Evolutionary conservation across 176 grass and related monocot species (phyloP), one percentile per base, ranked within the genome.

Genomic region (Zoysia pacifica): DNA sequence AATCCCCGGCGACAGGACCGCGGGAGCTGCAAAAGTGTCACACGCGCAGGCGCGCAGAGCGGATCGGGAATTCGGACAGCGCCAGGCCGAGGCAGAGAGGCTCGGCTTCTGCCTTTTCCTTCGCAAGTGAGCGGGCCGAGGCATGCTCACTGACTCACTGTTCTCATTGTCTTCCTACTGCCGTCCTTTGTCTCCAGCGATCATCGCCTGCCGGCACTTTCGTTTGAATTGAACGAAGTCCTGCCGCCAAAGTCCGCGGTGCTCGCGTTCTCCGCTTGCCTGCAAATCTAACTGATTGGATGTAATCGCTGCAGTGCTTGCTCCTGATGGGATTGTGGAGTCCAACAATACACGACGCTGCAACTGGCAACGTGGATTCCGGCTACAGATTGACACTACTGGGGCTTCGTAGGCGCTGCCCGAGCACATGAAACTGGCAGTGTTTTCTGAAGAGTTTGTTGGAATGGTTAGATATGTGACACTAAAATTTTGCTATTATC

Each of bases 171-270:
- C 36, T 42, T 67, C 48, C 65, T 28, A 28, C 28, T 0, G 0
- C 28, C 28, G 28, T 28, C 28, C 28, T 28, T 61, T 42, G 36
- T 37, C 48, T 36, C 48, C 69, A 52, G 48, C 52, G 16, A 20
- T 7, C 47, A 52, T 16, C 10, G 76, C 48, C 63, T 28, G 28
- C 28, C 28, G 28, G 28, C 28, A 28, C 54, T 48, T 3, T 63
- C 54, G 81, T 85, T 90, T 79, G 84, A 90, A 90, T 79, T 53
- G n/a, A 68, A 56, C 77, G 3, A 28, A 18, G 62, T 78, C 76
- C 76, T n/a, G 62, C 76, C 76, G 19, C 36, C 3, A 36, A 19
- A 9, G 9, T 18, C 46, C 36, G 19, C 5, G 13, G 51, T 53
- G 35, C 15, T 2, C 46, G 46, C 60, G 3, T 11, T 48, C 74